Evolutionary conservation across 208 protist genomes (phyloP).

Genomic region (Trypanosomatidae sp.): DNA sequence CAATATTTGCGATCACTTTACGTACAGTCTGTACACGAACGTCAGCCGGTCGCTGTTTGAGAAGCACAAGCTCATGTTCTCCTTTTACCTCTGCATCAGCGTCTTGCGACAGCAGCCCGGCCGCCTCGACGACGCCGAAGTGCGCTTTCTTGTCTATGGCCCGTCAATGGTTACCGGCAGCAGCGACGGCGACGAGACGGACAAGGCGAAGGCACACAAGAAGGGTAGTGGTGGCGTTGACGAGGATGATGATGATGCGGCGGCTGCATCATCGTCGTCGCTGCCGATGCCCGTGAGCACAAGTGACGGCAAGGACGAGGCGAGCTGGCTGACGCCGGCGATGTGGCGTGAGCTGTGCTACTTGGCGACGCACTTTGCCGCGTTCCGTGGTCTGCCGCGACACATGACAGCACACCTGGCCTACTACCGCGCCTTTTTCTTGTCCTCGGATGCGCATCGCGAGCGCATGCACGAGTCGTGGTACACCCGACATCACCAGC

Average conservation of each 20-base stretch:
- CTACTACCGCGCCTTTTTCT: constrained; percentile 87
- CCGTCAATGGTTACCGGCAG: constrained; percentile 62
- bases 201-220: too few species aligned
- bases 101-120: constrained; percentile 62
- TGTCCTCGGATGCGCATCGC: constrained; percentile 80
- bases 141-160: constrained; percentile 89
- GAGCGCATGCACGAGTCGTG: constrained; percentile 72
- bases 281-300: neutral
- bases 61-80: constrained; percentile 94
- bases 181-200: constrained; percentile 47
- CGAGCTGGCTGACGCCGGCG: constrained; percentile 89
- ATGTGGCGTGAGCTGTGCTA: constrained; percentile 90
- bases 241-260: too few species aligned
- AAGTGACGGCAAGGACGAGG: constrained; percentile 57
- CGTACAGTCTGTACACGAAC: constrained; percentile 94
- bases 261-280: too few species aligned
- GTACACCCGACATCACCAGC: too few species aligned
- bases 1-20: constrained; percentile 92
- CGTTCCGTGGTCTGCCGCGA: constrained; percentile 77
- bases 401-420: constrained; percentile 62
- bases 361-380: constrained; percentile 63
- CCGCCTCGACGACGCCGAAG: constrained; percentile 67
- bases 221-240: too few species aligned
- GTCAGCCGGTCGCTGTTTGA: constrained; percentile 93
- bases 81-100: constrained; percentile 88